Percentiles rank a stretch among this genome's conserved stretches.
Evolutionary conservation across 2,329 filamentous ascomycete species (phyloP).

Genomic region (Diplodia intermedia): DNA sequence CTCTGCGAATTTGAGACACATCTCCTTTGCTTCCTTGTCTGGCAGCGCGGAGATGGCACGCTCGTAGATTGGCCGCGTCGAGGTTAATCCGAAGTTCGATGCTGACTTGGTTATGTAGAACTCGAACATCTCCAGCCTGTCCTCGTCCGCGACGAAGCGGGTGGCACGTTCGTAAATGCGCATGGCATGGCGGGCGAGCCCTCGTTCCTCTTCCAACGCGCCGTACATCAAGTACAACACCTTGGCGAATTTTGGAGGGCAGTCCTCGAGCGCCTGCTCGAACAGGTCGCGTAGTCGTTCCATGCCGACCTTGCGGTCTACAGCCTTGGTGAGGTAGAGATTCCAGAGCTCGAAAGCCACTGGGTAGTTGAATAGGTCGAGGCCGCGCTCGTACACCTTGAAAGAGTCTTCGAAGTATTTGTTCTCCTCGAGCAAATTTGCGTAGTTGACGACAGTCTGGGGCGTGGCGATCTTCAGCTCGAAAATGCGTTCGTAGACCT

Average conservation of each 20-base stretch:
- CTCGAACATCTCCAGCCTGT: slow-evolving; percentile 96
- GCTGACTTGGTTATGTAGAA: slow-evolving; percentile 99
- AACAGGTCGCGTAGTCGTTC: slow-evolving; percentile 94
- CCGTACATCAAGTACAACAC: slow-evolving; percentile 98
- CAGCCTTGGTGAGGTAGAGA: slow-evolving; percentile 94
- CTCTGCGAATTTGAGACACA: slow-evolving; percentile 98
- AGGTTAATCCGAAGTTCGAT: slow-evolving; percentile 95
- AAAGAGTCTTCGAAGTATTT: slow-evolving; percentile 97
- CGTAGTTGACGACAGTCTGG: slow-evolving; percentile 98
- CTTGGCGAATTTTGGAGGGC: slow-evolving; percentile 94
- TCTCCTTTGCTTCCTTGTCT: slow-evolving; percentile 90
- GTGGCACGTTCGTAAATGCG: slow-evolving; percentile 98
- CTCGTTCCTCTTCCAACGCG: slow-evolving; percentile 93
- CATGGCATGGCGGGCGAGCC: slow-evolving; percentile 95
- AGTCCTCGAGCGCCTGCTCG: slow-evolving; percentile 94
- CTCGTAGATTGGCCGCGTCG: slow-evolving; percentile 94
- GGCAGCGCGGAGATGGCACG: slow-evolving; percentile 92
- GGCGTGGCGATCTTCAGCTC: slow-evolving; percentile 97
- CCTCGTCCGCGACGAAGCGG: slow-evolving; percentile 90
- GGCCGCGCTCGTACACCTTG: slow-evolving; percentile 92
- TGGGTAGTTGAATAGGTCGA: slow-evolving; percentile 98
- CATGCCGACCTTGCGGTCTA: slow-evolving; percentile 94
- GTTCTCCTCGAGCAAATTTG: slow-evolving; percentile 91
- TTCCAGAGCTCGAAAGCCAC: slow-evolving; percentile 99
- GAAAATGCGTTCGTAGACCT: slow-evolving; percentile 96